Conservation (phyloP, 306 rosid genomes). For the Cucurbita maxima region DNA sequence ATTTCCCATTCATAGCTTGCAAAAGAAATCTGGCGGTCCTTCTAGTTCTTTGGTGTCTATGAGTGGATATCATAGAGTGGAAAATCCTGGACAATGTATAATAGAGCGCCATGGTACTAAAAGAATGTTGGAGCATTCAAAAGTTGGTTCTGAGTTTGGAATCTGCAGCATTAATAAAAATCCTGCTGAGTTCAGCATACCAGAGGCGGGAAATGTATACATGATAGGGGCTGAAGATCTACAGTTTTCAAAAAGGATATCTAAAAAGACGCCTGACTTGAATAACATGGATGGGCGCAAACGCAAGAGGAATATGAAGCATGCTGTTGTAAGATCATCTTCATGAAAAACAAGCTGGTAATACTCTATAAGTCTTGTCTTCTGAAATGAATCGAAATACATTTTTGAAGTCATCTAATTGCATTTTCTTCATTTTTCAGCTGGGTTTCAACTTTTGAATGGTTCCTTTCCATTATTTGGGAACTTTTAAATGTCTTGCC, state of each 20-base stretch:
- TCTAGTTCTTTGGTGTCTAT: constrained; percentile 22
- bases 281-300: constrained; percentile 27
- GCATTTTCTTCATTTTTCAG: neutral
- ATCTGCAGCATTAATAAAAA: constrained; percentile 55
- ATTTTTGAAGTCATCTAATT: neutral
- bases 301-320: constrained; percentile 47
- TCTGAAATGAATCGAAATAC: neutral
- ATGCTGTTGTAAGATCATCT: constrained; percentile 13
- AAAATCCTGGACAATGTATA: constrained; percentile 22
- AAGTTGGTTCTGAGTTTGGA: constrained; percentile 20
- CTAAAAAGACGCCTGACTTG: constrained; percentile 19
- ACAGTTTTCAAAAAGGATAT: constrained; percentile 30
- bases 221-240: constrained; percentile 88
- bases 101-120: constrained; percentile 21
- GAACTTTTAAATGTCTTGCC: constrained; percentile 2
- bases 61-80: constrained; percentile 21
- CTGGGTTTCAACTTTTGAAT: neutral
- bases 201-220: constrained; percentile 46
- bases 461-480: constrained; percentile 4
- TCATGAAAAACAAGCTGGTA: neutral
- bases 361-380: neutral
- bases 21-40: constrained; percentile 13
- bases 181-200: constrained; percentile 77
- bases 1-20: constrained; percentile 15
- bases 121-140: constrained; percentile 25